Evolutionary conservation across 83 land plant species (phyloP).

Genomic region (Picea abies): DNA sequence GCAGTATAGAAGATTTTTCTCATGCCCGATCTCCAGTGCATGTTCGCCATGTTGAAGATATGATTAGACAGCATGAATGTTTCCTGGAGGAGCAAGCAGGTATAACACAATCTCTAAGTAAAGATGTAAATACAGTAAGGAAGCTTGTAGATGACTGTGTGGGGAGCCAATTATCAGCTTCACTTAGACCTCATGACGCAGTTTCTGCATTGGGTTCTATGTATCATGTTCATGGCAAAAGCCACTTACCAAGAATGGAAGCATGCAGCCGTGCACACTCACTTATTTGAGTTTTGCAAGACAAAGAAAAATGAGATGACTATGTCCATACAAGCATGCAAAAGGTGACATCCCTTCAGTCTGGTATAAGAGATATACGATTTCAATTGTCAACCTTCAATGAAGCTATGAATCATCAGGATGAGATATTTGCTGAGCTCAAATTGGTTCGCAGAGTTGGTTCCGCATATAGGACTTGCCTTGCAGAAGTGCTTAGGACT

Average conservation of each 20-base stretch:
- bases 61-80: conserved; percentile 59
- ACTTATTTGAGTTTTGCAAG: conserved; percentile 63
- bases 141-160: too few relatives aligned
- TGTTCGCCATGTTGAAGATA: conserved; percentile 48
- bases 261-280: conserved; percentile 53
- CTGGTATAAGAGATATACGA: conserved; percentile 61
- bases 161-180: too few relatives aligned
- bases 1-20: conserved; percentile 51
- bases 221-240: conserved; percentile 92
- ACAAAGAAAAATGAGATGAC: conserved; percentile 83
- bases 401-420: conserved; percentile 87
- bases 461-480: conserved; percentile 24
- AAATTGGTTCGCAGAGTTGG: conserved; percentile 75
- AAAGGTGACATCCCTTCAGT: conserved; percentile 72
- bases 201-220: conserved; percentile 82
- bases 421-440: conserved; percentile 67
- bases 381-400: conserved; percentile 71
- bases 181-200: too few relatives aligned
- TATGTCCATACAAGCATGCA: conserved; percentile 74
- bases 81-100: conserved; percentile 77
- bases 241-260: conserved; percentile 75
- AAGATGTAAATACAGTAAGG: conserved; percentile 44
- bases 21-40: conserved; percentile 36
- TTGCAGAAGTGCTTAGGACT: conserved; percentile 85
- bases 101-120: conserved; percentile 85